These are phyloP conservation scores for Candida anutae DNA, from an alignment of 1,139 yeast species.

Conservation along the genomic window DNA sequence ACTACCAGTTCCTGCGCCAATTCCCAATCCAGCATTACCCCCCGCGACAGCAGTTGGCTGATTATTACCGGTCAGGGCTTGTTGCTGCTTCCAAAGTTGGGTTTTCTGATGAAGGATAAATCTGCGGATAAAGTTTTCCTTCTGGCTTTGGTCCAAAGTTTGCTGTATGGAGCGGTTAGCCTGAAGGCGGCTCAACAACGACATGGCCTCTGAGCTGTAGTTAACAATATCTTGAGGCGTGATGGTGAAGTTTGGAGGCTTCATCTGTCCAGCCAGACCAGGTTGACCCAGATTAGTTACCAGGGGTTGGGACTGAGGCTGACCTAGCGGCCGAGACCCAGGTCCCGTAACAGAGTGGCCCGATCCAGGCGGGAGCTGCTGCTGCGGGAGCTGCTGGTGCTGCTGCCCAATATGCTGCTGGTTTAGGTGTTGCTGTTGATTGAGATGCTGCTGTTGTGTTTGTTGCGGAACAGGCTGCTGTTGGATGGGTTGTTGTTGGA, in stretches of 20 bases:
- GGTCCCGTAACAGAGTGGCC: too few species aligned
- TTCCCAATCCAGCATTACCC: conserved; percentile 2
- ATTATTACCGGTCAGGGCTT: conserved; percentile 13
- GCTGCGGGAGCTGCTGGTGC: conserved; percentile 9
- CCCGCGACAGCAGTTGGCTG: conserved; percentile 5
- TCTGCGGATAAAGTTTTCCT: conserved; percentile 33
- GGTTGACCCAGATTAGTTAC: background rate
- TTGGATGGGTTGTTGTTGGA: conserved; percentile 7
- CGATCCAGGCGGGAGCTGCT: conserved; percentile 3
- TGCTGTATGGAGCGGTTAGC: conserved; percentile 31
- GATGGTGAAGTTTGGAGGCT: conserved; percentile 32
- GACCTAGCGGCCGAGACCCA: too few species aligned
- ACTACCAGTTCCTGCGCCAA: conserved; percentile 4
- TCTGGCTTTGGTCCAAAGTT: conserved; percentile 27
- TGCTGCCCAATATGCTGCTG: conserved; percentile 8
- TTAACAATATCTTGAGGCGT: conserved; percentile 36
- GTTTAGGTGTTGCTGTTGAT: conserved; percentile 8
- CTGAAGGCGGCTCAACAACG: conserved; percentile 29
- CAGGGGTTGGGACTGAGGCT: too few species aligned
- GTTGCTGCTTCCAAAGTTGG: conserved; percentile 33
- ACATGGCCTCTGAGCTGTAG: conserved; percentile 36
- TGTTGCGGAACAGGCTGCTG: conserved; percentile 9
- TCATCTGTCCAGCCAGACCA: conserved; percentile 9
- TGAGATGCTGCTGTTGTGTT: conserved; percentile 10
- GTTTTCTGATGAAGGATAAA: conserved; percentile 37